Evolutionary conservation across 257 asterid genomes (phyloP).

Genomic region (Scutellaria baicalensis): DNA sequence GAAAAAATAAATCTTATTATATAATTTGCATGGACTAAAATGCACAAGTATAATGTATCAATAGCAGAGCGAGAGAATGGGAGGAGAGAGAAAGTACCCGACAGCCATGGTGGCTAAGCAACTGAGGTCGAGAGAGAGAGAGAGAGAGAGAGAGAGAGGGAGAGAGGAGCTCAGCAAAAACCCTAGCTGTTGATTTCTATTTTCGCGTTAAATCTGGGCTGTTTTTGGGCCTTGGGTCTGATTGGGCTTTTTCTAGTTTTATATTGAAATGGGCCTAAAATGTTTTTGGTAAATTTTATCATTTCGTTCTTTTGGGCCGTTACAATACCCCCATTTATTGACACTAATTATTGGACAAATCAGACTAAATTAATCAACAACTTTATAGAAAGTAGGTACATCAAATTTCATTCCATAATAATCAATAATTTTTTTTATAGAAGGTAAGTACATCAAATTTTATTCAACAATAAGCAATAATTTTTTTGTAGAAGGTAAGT

Average conservation of each 20-base stretch:
- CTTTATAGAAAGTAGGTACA: too few relatives aligned
- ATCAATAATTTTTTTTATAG: too few relatives aligned
- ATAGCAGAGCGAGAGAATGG: not conserved
- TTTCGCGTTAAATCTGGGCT: not conserved
- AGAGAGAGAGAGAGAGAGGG: not conserved
- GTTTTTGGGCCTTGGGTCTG: not conserved
- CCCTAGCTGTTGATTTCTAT: slow-evolving; percentile 13
- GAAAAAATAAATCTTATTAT: not conserved
- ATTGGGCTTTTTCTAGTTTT: not conserved
- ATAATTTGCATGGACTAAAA: not conserved
- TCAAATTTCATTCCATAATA: too few relatives aligned
- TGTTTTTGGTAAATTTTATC: not conserved
- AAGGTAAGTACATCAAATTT: too few relatives aligned
- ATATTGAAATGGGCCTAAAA: not conserved
- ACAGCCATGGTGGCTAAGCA: slow-evolving; percentile 33
- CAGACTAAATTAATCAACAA: too few relatives aligned
- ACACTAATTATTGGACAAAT: too few relatives aligned
- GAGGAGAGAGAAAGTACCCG: slow-evolving; percentile 23
- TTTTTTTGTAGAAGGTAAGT: too few relatives aligned
- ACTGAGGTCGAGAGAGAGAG: not conserved
- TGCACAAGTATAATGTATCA: not conserved
- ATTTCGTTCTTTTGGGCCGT: not conserved
- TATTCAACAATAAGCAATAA: too few relatives aligned
- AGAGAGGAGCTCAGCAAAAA: slow-evolving; percentile 17
- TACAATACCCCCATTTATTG: too few relatives aligned